Conservation (phyloP, 1,284 basidiomycete genomes). For the Dichomitus squalens region DNA sequence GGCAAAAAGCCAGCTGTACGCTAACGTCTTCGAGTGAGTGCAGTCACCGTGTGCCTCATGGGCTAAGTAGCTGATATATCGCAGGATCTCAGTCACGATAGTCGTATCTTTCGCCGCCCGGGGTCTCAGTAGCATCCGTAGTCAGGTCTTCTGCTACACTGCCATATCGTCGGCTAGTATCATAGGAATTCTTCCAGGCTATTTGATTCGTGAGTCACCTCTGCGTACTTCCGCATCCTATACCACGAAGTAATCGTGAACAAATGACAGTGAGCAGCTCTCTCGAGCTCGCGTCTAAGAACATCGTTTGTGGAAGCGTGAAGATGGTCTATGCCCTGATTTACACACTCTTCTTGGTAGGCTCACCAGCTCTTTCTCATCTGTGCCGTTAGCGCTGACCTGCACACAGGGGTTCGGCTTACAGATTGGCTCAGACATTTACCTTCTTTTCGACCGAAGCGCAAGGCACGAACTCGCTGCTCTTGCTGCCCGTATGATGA, state of each 20-base stretch:
- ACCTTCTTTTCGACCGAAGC: conserved; percentile 71
- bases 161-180: conserved; percentile 85
- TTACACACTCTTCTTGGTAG: conserved; percentile 78
- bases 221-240: neutral
- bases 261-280: conserved; percentile 72
- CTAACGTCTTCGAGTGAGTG: conserved; percentile 86
- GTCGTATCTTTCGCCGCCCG: conserved; percentile 80
- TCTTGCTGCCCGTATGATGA: conserved; percentile 51
- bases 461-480: conserved; percentile 56
- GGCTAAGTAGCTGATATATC: neutral
- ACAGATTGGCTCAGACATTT: conserved; percentile 86
- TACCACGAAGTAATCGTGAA: too few relatives aligned
- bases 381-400: too few relatives aligned
- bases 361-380: neutral
- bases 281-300: conserved; percentile 86
- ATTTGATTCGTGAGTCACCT: conserved; percentile 68
- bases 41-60: neutral
- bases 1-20: conserved; percentile 75
- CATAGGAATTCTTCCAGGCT: conserved; percentile 82
- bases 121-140: conserved; percentile 74
- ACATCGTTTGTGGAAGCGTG: conserved; percentile 85
- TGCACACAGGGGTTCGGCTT: conserved; percentile 70
- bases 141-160: conserved; percentile 82
- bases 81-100: conserved; percentile 81
- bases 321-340: conserved; percentile 91